A percentile compares a stretch with the other conserved stretches of the same genome.
Conservation (phyloP, 2,329 filamentous ascomycete species). For the Paecilomyces formosus region DNA sequence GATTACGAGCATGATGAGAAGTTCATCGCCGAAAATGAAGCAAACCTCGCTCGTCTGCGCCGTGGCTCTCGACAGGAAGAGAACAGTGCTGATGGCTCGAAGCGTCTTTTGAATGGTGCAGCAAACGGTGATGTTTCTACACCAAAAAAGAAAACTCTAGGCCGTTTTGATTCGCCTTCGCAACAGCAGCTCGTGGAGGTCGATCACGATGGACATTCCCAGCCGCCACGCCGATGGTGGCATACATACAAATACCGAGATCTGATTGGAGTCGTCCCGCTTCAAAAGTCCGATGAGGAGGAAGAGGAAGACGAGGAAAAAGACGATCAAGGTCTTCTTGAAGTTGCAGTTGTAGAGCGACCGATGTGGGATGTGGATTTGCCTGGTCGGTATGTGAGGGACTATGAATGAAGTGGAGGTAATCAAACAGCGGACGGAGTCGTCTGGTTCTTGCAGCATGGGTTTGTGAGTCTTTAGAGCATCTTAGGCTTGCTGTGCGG, state of each 20-base stretch:
- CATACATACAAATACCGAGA: constrained; percentile 88
- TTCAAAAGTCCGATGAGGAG: constrained; percentile 34
- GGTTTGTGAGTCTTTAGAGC: not conserved
- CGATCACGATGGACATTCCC: constrained; percentile 18
- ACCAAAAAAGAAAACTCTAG: not conserved
- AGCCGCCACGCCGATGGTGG: constrained; percentile 48
- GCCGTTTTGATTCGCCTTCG: constrained; percentile 2
- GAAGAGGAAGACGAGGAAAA: constrained; percentile 19
- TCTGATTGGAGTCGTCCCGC: constrained; percentile 67
- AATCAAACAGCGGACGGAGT: not conserved
- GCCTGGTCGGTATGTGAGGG: constrained; percentile 61
- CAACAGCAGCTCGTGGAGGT: constrained; percentile 17
- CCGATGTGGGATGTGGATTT: constrained; percentile 77
- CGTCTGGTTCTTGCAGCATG: not conserved
- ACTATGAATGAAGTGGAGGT: constrained; percentile 35
- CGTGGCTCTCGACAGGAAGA: constrained; percentile 14
- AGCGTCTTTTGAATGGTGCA: constrained; percentile 10
- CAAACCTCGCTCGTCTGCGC: constrained; percentile 23
- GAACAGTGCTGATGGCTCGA: constrained; percentile 13
- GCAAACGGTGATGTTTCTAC: constrained; percentile 11
- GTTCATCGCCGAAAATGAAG: constrained; percentile 21
- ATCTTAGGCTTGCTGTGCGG: not conserved
- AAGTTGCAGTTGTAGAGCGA: constrained; percentile 83
- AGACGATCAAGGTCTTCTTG: constrained; percentile 34
- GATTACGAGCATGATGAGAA: constrained; percentile 25